Base-by-base conservation (phyloP, 148 eudicot genomes). In the Polygonum aviculare region DNA sequence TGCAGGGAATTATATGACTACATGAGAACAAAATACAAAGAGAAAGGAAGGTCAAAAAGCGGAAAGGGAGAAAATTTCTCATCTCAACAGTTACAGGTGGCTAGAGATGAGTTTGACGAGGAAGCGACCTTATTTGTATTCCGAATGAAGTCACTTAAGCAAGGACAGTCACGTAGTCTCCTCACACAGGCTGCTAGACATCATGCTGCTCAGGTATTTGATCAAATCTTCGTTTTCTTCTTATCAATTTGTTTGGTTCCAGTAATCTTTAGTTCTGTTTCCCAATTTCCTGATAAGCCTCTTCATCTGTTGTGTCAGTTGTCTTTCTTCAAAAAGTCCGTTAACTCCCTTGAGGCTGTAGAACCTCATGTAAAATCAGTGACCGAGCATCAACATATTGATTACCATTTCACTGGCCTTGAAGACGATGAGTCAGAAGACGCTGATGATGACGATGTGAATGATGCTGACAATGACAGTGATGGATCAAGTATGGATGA, bases 161-260 rank as follows among this genome's bases (percentile, higher is more conserved):
- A 88, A 86, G 97, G 97, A 39, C 99, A 92, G 84, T 91, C 96
- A 69, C 86, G 94, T 79, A 92, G 96, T 80, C 96, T 95, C 83
- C 86, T 95, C 67, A 95, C 99, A 16, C 99, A 95, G 89, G 96
- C 97, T 77, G 89, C 93, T 76, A 87, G 99, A 41, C 99, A 95
- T 78, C 97, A 95, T 88, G 90, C 96, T 84, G 93, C 97, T 79
- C 99, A 95, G 97, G 98, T 94, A 78, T 72, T 73, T 41, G 40
- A 63, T 63, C 69, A 57, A 19, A 22, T 57, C 33, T n/a, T 57
- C 21, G 33, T 63, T 26, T 26, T 63, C 18, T 63, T 12, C 36
- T 63, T 33, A 31, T 63, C 33, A 7, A 2, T 19, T 19, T 55
- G 26, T 5, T 55, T 55, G 26, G 55, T 4, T 21, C 31, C 21